Base-by-base conservation (phyloP, 1,284 basidiomycete genomes). In the Termitomyces sp. region DNA sequence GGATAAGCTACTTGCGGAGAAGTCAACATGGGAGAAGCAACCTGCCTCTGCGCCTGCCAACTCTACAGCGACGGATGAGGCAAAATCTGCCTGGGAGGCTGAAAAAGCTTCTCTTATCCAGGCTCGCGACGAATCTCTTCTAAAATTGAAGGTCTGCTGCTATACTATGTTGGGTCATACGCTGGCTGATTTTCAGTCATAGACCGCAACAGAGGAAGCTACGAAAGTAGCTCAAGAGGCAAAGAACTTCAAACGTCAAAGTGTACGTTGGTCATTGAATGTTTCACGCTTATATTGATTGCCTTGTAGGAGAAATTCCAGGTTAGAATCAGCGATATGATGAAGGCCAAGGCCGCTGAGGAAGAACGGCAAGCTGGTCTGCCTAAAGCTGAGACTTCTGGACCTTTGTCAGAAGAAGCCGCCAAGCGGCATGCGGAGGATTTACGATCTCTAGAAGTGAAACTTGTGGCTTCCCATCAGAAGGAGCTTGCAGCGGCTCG, bases 1-100 rank as follows among this genome's bases (percentile, higher is more conserved):
- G 31, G 85, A 88, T 60, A 73, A 70, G 48, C 67, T 89, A 3
- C 67, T 83, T 24, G 74, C 74, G 1, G 86, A 88, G 63, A 88
- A 82, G 64, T 75, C 77, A 41, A 65, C 72, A 7, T 80, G 74
- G 78, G 61, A 62, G 24, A 63, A 34, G 57, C 63, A 34, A 34
- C 55, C 54, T 30, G 63, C 68, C 51, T 41, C 65, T 12, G 51
- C 58, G 28, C 38, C 65, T 6, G 55, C 68, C 10, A 30, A 33
- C 21, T 40, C 66, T 2, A 64, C 68, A 3, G 62, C 69, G 19
- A 52, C 59, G 19, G 70, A 70, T 15, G 66, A 71, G 24, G 62
- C 67, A 42, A 75, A 71, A 51, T 61, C 58, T 10, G 66, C 69
- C 40, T 81, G 80, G 77, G 83, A 86, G 54, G 62, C 71, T 1